Conservation (phyloP, 768 basidiomycete genomes). For the Lactifluus pinguis region DNA sequence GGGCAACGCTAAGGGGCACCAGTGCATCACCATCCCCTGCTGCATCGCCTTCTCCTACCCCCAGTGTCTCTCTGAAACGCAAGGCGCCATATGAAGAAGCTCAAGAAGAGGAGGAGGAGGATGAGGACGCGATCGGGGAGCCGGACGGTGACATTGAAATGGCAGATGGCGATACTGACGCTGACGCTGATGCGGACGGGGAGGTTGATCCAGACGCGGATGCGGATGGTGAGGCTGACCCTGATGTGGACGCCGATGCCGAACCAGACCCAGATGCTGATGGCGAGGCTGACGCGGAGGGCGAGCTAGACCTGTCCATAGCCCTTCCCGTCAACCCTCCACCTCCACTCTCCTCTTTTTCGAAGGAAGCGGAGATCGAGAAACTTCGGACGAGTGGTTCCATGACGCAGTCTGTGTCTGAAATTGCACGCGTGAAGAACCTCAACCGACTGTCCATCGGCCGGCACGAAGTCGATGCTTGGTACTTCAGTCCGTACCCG, state of each 20-base stretch:
- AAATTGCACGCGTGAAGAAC: conserved; percentile 97
- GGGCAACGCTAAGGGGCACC: conserved; percentile 21
- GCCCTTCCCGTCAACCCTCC: conserved; percentile 41
- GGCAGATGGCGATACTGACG: conserved; percentile 52
- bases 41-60: conserved; percentile 50
- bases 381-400: conserved; percentile 95
- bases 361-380: conserved; percentile 98
- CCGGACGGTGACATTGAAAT: conserved; percentile 25
- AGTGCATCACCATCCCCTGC: conserved; percentile 21
- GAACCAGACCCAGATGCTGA: conserved; percentile 45
- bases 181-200: conserved; percentile 48
- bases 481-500: conserved; percentile 99
- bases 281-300: conserved; percentile 61
- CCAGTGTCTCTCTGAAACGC: conserved; percentile 53
- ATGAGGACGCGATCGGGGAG: conserved; percentile 27
- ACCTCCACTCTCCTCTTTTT: conserved; percentile 57
- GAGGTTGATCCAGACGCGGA: conserved; percentile 27
- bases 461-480: conserved; percentile 95
- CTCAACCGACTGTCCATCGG: conserved; percentile 95
- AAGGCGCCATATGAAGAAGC: conserved; percentile 55
- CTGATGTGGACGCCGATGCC: conserved; percentile 26
- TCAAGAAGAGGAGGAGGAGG: conserved; percentile 53
- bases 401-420: conserved; percentile 98
- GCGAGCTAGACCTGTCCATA: conserved; percentile 55
- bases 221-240: conserved; percentile 31